Base-by-base conservation (phyloP, 176 grass and related monocot species). In the Carex pumila region DNA sequence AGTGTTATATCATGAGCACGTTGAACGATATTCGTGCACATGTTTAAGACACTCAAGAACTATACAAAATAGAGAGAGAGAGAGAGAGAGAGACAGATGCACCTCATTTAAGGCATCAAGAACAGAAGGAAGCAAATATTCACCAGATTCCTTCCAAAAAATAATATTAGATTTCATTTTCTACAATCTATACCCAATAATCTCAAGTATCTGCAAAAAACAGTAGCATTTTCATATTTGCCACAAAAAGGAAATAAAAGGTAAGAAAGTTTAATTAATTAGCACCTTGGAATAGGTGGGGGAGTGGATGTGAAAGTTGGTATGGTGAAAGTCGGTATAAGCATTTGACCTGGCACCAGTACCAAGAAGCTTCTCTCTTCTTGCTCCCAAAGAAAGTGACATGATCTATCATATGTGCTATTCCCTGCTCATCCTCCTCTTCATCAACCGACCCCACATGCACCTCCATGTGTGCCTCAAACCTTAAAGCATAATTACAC, bases 401-500 rank as follows among this genome's bases (percentile, higher is more conserved):
- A 69, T 98, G 96, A 66, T 98, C 96, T 45, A 98, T 98, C 96
- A 98, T 98, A 90, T 98, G 96, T 66, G 96, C 96, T 81, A 98
- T 95, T 61, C 96, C 96, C 87, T 98, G 96, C 78, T 98, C 93
- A 43, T 98, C 91, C 62, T 95, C 93, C 84, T 95, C 92, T 83
- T 98, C 96, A 1, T 98, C 96, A 90, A 98, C 91, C 43, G 96
- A 98, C 61, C 96, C 96, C 85, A 95, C 96, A 83, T 98, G 96
- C 90, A 98, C 91, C 92, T 98, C 96, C 96, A 98, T 93, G 85
- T 98, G 96, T 57, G 96, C 96, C 81, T 98, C 96, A 86, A 98
- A 95, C 53, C 96, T 98, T 79, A 41, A 78, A 78, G 37, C 76
- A 34, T 85, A 67, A 65, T 82, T 50, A 56, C 77, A 62, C 32